phyloP scores from a whole-genome alignment of 495 filamentous ascomycete genomes.

The Aspergillus diversus region DNA sequence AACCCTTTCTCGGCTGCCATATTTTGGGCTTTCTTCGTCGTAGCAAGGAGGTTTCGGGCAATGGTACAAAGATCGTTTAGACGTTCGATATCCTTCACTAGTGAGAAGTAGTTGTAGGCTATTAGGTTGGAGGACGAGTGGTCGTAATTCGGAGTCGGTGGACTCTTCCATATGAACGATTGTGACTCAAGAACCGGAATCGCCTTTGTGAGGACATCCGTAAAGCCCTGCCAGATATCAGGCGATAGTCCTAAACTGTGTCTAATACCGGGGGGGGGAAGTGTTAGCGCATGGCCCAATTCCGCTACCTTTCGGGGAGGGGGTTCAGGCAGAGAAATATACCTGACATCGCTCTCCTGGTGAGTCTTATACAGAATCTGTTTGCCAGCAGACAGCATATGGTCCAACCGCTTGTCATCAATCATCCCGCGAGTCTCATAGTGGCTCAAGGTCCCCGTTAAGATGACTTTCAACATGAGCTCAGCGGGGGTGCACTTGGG shows the following conservation, averaged over 20 bases:
- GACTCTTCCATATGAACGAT: constrained; percentile 61
- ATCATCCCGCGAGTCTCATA: constrained; percentile 57
- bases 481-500: constrained; percentile 52
- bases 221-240: constrained; percentile 72
- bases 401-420: constrained; percentile 53
- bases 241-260: constrained; percentile 58
- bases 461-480: constrained; percentile 52
- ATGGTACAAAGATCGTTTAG: constrained; percentile 85
- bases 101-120: constrained; percentile 69
- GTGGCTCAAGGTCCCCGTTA: constrained; percentile 52
- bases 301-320: neutral
- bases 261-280: constrained; percentile 21
- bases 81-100: constrained; percentile 81
- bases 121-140: constrained; percentile 70
- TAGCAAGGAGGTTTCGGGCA: constrained; percentile 80
- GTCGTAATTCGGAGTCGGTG: constrained; percentile 59
- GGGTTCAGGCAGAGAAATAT: constrained; percentile 15
- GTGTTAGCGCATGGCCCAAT: constrained; percentile 16
- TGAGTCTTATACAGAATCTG: constrained; percentile 56
- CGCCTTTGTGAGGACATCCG: constrained; percentile 60
- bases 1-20: constrained; percentile 78
- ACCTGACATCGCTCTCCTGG: constrained; percentile 55
- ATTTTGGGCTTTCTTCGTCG: constrained; percentile 81
- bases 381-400: constrained; percentile 54
- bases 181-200: constrained; percentile 66